Base-by-base conservation (phyloP, 2,329 filamentous ascomycete species). In the Monosporascus sp. region DNA sequence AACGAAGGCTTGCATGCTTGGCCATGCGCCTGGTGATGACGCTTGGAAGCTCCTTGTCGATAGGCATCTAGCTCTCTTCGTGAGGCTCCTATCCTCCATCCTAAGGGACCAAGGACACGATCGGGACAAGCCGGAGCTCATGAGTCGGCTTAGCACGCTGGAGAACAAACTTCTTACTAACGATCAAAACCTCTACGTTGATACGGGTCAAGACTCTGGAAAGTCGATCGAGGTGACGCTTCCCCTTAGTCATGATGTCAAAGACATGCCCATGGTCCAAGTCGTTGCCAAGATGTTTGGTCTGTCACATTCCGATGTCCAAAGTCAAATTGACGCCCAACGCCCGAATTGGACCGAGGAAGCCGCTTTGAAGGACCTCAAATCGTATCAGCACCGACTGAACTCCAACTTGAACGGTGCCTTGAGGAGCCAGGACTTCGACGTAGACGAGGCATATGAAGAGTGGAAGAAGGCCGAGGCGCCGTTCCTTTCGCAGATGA, bases 111-210 rank as follows among this genome's bases (percentile, higher is more conserved):
- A 94, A 61, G 91, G 93, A 60, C 92, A 91, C 79, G 86, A 89
- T 57, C 87, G 87, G 66, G 90, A 96, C 66, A 84, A 88, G 58
- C 88, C 91, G 6, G 93, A 99, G 68, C 80, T 99, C 53, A 86
- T 90, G 68, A 83, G 80, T 59, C 84, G 90, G 57, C 76, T 99
- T 54, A 81, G 83, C 44, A 90, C 86, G 14, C 80, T 99, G 63
- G 94, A 99, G 72, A 95, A 87, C 69, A 97, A 97, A 75, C 81
- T 99, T 52, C 80, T 99, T 59, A 88, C 90, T 50, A 94, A 97
- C 69, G 93, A 97, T 64, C 91, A 96, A 71, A 91, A 97, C 67
- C 78, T 99, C 50, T 84, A 85, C 47, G 79, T 86, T 19, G 79
- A 81, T 60, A 78, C 80, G 48, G 78, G 78, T 48, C 80, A 83